Base-by-base conservation (phyloP, 352 stramenopile species). In the Phytopythium boreale region DNA sequence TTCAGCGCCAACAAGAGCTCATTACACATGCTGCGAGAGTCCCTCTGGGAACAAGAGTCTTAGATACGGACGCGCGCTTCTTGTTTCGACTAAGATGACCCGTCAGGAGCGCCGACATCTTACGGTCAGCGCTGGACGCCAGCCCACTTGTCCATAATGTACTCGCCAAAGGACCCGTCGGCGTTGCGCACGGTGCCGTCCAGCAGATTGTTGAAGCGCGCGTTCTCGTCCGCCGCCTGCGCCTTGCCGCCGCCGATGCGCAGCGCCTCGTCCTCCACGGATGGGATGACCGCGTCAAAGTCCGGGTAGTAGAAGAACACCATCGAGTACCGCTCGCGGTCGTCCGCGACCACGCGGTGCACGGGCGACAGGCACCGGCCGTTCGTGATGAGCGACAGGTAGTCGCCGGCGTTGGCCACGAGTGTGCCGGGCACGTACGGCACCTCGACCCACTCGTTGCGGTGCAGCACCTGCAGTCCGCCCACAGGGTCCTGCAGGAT, bases 281-380 rank as follows among this genome's bases (percentile, higher is more conserved):
- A 67, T 22, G 84, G 84, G 51, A 93, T 88, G 31, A 85, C 78
- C 12, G 82, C 82, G 50, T 88, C 81, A 61, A 89, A 93, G 76
- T 88, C 79, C 15, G 86, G 86, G 58, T 94, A 92, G 72, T 90
- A 94, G 71, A 94, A 94, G 63, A 91, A 92, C 46, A 92, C 84
- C 64, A 92, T 86, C 55, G 86, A 94, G 71, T 86, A 88, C 47
- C 86, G 84, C 61, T 94, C 84, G 43, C 75, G 73, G 50, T 88
- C 82, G 62, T 90, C 76, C 4, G 77, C 80, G 26, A 93, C 66
- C 17, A 94, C 86, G 27, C 84, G 84, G 59, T 94, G 86, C 59
- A 94, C 74, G 2, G 86, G 86, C 10, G 86, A 92, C 14, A 84
- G 63, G 59, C 81, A 93, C 15, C 76, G 72, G 31, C 81, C 82